phyloP scores from a whole-genome alignment of 306 rosid species.

The Inga oerstediana region DNA sequence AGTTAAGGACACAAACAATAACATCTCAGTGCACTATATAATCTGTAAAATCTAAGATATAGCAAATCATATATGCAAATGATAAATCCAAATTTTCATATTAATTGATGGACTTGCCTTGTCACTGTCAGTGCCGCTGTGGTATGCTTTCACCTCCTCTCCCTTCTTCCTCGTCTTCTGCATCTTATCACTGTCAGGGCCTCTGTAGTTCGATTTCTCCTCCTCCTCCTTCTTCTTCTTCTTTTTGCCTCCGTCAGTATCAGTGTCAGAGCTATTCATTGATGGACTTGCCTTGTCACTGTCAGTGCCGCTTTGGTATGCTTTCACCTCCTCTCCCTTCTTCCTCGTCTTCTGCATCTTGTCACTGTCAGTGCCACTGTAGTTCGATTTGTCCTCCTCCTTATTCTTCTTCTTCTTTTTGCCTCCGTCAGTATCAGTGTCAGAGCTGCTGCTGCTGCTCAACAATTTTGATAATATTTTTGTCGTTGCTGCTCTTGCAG shows the following conservation, averaged over 20 bases:
- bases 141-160: neutral
- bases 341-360: too few relatives aligned
- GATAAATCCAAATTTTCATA: too few relatives aligned
- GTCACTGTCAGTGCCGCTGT: neutral
- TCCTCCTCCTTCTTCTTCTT: too few relatives aligned
- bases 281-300: rapidly evolving
- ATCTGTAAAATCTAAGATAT: too few relatives aligned
- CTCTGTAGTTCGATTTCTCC: neutral
- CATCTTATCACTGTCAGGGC: neutral
- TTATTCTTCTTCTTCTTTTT: neutral
- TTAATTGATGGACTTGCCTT: neutral
- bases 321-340: too few relatives aligned
- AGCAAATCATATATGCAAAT: too few relatives aligned
- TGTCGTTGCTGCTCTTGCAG: too few relatives aligned
- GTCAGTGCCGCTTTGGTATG: rapidly evolving
- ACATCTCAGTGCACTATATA: neutral
- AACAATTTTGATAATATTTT: too few relatives aligned
- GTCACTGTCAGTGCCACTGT: rapidly evolving
- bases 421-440: neutral
- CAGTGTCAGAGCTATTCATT: too few relatives aligned
- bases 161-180: too few relatives aligned
- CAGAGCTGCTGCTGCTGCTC: neutral
- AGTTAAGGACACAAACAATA: neutral
- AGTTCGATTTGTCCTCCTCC: rapidly evolving
- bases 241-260: too few relatives aligned